Evolutionary conservation across 2,329 filamentous ascomycete genomes (phyloP), one percentile per base, ranked within the genome.

Genomic region (Colletotrichum tabaci): DNA sequence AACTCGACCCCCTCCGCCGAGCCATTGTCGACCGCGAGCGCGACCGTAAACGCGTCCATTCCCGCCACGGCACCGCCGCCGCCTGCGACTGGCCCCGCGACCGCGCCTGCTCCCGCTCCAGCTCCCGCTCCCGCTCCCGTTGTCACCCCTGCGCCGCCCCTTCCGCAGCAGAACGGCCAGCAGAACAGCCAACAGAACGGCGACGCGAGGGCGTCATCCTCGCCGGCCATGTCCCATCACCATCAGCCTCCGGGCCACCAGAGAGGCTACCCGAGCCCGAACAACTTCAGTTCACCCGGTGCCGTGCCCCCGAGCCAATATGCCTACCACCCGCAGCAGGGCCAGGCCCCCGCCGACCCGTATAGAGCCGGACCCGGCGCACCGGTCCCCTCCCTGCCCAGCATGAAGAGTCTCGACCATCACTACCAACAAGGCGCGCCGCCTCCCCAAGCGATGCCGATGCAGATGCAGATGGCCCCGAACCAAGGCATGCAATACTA

Each of bases 401-500:
- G 82, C 73, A 84, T 85, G 81, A 81, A 82, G 71, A 84, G 82
- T 4, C 82, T 84, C 75, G 83, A 84, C 67, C 79, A 68, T 30
- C 80, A 61, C 77, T 78, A 18, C 79, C 75, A 73, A 21, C 77
- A 78, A 49, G 73, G 73, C 15, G 77, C 75, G 50, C 73, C 75
- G 55, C 76, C 72, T 52, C 75, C 76, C 23, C 80, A 81, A 67
- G 75, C 75, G 70, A 81, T 84, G 80, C 78, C 80, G 50, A 76
- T 81, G 75, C 74, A 74, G 16, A 79, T 79, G 44, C 80, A 80
- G 23, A 79, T 83, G 68, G 78, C 80, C 35, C 78, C 80, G 53
- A 78, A 77, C 42, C 71, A 53, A 16, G 52, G 80, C 42, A 78
- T 87, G 78, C 76, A 81, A 23, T 88, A 85, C 76, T 88, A 87